Evolutionary conservation across 805 yeast species (phyloP).

Genomic region (Soucietia sequanensis): DNA sequence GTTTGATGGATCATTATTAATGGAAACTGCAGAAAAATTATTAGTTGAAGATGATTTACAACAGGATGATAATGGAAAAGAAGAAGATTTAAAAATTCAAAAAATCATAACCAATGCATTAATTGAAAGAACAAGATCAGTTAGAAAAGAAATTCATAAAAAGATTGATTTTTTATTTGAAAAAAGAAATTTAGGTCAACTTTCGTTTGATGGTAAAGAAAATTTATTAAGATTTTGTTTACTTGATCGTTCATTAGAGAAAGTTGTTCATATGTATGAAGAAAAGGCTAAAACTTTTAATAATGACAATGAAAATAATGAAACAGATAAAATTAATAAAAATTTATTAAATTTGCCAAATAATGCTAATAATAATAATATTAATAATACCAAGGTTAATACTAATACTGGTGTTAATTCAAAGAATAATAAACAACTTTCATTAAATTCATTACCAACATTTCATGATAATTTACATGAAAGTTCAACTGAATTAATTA

Average conservation of each 20-base stretch:
- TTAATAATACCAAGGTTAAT: not conserved
- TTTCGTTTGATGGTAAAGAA: constrained; percentile 56
- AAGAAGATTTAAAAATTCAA: constrained; percentile 39
- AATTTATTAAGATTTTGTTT: constrained; percentile 52
- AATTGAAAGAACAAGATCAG: constrained; percentile 48
- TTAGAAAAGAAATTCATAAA: constrained; percentile 50
- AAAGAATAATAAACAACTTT: not conserved
- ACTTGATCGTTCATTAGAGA: constrained; percentile 53
- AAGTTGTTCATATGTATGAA: constrained; percentile 50
- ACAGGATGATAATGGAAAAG: constrained; percentile 22
- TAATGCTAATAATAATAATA: not conserved
- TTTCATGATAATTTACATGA: constrained; percentile 41
- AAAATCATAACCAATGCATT: constrained; percentile 49
- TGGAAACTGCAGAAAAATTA: constrained; percentile 70
- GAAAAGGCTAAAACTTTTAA: constrained; percentile 29
- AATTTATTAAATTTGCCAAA: no score
- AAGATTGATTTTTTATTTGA: constrained; percentile 51
- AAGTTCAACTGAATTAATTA: constrained; percentile 48
- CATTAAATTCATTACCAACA: not conserved
- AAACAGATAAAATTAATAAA: no score
- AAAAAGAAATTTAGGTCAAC: constrained; percentile 42
- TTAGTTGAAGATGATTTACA: constrained; percentile 43
- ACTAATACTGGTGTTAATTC: not conserved
- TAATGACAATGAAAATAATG: not conserved
- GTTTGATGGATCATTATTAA: constrained; percentile 72